Evolutionary conservation across 441 rosid species (phyloP), one percentile per base, ranked within the genome.

Genomic region (Kokia cookei): DNA sequence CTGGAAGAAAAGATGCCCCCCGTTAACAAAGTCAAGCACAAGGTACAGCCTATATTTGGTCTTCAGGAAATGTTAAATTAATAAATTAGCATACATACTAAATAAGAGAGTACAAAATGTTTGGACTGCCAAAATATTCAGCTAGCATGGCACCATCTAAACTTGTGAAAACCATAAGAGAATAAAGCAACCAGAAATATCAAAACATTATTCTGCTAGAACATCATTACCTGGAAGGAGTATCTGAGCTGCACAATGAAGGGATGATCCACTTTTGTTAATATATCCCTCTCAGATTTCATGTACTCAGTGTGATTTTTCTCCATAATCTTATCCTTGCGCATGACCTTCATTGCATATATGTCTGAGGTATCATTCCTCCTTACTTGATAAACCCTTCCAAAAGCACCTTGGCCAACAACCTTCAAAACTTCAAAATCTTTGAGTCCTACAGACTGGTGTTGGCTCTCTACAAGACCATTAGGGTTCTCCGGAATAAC

Each of bases 1-100:
- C 88, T 96, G 99, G 82, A 96, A 96, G 83, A 96, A 96, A 1
- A 96, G 94, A 84, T 96, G 99, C 10, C 98, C 99, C 7, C 99
- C 99, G 35, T 96, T 96, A 50, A 96, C 86, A 81, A 96, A 96
- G 82, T 96, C 99, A 62, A 96, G 83, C 78, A 96, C 93, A 10
- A 93, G 97, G 78, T 92, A 93, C 12, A 95, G 79, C 76, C 98
- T 86, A 57, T 95, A 95, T 73, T 95, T 95, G n/a, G 97, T 95
- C 98, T 95, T 92, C 85, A 80, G 11, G 26, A 27, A 15, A 50
- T 11, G 3, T 27, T 3, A 48, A 27, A 50, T 29, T 6, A 50
- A 67, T 29, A 50, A 67, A 50, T 50, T 67, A 15, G 59, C 9
- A 50, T 50, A 17, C 1, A 47, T 26, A 15, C 5, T 50, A 66